Evolutionary conservation across 2,329 filamentous ascomycete species (phyloP), one percentile per base, ranked within the genome.

Genomic region (Fusarium praegraminearum): DNA sequence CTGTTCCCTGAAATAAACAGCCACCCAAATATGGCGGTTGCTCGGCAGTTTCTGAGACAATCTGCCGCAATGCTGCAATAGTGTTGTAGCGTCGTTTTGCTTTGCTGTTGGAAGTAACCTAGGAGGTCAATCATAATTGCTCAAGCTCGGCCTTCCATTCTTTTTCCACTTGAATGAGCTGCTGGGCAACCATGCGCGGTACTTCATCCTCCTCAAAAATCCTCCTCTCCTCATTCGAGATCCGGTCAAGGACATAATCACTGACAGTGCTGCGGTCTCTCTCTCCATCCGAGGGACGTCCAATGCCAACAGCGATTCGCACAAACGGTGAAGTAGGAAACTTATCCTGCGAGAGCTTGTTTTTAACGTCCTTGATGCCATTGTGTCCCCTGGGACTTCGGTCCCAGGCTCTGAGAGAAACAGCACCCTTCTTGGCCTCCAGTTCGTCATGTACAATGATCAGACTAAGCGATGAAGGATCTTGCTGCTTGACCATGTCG

Each of bases 401-500:
- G 4, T 85, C 83, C 77, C 91, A 93, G 26, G 84, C 83, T 58
- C 86, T 86, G 8, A 93, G 83, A 50, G 83, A 87, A 16, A 97
- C 85, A 36, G 85, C 84, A 0, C 94, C 94, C 3, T 94, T 76
- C 4, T 86, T 82, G 43, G 87, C 84, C 75, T 98, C 94, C 35
- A 98, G 81, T 78, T 98, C 95, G 78, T 98, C 95, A 78, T 98
- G 94, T 22, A 98, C 83, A 15, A 98, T 82, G 0, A 98, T 88
- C 18, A 99, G 79, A 22, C 81, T 82, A 16, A 82, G 76, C 54
- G 72, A 70, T 67, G 76, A 67, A 7, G 73, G 69, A 26, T 77
- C 74, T 71, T 82, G 72, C 24, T 76, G 69, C 69, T 68, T 80
- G 63, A 89, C 71, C 60, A 86, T 84, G n/a, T 87, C 82, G 41